Conservation (phyloP, 495 filamentous ascomycete genomes). For the Podospora fimiseda region DNA sequence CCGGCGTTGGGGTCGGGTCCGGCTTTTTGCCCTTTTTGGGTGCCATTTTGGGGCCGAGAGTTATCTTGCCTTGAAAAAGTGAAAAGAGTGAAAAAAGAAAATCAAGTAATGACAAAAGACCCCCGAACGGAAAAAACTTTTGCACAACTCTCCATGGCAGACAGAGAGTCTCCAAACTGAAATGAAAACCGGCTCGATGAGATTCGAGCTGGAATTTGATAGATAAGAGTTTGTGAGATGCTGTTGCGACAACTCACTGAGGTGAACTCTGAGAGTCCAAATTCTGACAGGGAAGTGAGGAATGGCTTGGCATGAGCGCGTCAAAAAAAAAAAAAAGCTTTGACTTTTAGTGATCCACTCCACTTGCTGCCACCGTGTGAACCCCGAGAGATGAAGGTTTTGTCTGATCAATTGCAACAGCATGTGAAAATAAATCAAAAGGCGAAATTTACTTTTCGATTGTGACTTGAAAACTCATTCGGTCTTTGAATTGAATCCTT, state of each 20-base stretch:
- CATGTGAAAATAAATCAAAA: no score
- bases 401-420: no score
- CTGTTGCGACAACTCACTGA: no score
- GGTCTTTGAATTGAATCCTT: no score
- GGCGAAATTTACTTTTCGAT: no score
- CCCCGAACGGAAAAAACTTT: background rate
- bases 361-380: background rate
- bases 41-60: constrained; percentile 3
- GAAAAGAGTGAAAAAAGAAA: background rate
- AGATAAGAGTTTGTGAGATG: constrained; percentile 1
- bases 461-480: no score
- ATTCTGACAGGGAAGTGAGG: background rate
- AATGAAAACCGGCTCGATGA: background rate
- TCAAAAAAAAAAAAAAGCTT: background rate
- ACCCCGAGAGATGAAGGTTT: background rate
- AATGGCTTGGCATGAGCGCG: background rate
- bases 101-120: constrained; percentile 3
- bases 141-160: constrained; percentile 12
- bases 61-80: background rate
- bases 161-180: background rate
- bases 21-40: background rate
- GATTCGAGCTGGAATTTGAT: background rate
- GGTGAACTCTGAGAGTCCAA: no score
- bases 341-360: background rate
- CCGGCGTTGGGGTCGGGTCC: background rate